Conservation (phyloP, 129 eudicot species). For the Centrapalus pauciflorus region DNA sequence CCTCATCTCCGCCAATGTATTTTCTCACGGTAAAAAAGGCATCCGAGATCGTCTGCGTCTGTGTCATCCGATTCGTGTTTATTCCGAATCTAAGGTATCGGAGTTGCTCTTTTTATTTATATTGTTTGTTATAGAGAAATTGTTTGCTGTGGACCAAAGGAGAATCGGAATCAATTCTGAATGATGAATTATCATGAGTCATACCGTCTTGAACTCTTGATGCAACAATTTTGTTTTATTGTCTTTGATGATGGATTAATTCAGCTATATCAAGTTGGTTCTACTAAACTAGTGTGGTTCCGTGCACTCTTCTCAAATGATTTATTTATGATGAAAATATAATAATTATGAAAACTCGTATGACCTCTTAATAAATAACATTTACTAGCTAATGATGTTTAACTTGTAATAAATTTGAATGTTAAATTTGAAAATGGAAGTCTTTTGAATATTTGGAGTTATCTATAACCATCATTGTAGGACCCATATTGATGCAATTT, state of each 20-base stretch:
- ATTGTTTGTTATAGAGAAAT: background rate
- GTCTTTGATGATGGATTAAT: background rate
- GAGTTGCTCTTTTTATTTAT: background rate
- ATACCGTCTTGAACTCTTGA: constrained; percentile 8
- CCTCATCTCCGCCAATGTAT: constrained; percentile 1
- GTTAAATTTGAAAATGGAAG: too few relatives aligned
- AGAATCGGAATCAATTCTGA: background rate
- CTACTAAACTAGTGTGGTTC: too few relatives aligned
- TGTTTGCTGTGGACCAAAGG: background rate
- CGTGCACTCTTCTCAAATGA: too few relatives aligned
- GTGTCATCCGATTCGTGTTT: constrained; percentile 14
- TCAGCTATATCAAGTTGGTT: too few relatives aligned
- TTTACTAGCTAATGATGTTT: background rate
- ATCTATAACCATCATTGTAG: background rate
- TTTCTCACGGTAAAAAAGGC: background rate
- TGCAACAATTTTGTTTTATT: background rate
- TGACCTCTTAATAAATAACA: background rate
- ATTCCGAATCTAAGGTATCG: constrained; percentile 25
- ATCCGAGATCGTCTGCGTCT: constrained; percentile 1
- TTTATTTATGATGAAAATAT: too few relatives aligned
- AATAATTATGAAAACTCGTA: too few relatives aligned
- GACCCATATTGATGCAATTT: too few relatives aligned
- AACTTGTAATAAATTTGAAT: background rate
- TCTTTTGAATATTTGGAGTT: background rate
- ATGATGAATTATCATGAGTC: background rate